phyloP scores from a whole-genome alignment of 495 filamentous ascomycete species.

The Cetradonia linearis region DNA sequence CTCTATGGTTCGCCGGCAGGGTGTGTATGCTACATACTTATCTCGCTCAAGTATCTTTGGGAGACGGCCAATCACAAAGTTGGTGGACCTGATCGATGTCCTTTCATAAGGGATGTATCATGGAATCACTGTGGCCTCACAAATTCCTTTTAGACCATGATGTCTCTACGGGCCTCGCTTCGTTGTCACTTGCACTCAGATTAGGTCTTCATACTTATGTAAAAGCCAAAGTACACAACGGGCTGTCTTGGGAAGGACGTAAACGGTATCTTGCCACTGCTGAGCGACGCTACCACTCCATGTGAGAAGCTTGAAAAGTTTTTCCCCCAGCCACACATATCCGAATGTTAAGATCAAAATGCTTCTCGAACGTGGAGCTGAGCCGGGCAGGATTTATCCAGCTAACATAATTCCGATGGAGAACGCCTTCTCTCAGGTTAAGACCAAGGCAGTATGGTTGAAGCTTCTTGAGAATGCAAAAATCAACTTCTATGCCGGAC shows the following conservation, averaged over 20 bases:
- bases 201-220: not conserved
- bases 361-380: not conserved
- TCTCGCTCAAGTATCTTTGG: not conserved
- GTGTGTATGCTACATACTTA: not conserved
- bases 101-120: not conserved
- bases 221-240: not conserved
- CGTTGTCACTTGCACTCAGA: not conserved
- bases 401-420: not conserved
- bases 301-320: rapidly evolving
- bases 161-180: not conserved
- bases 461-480: not conserved
- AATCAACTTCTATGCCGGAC: not conserved
- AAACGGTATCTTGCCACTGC: not conserved
- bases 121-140: not conserved
- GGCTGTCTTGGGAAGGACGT: not conserved
- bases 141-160: not conserved
- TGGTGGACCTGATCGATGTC: not conserved
- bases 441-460: not conserved
- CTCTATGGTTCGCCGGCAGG: not conserved
- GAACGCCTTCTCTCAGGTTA: not conserved
- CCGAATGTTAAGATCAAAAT: not conserved
- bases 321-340: no score
- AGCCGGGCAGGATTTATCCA: not conserved
- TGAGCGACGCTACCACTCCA: not conserved
- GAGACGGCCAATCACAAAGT: not conserved